A percentile compares a stretch with the other conserved stretches of the same genome.
Evolutionary conservation across 306 rosid species (phyloP).

Genomic region (Inga oerstediana): DNA sequence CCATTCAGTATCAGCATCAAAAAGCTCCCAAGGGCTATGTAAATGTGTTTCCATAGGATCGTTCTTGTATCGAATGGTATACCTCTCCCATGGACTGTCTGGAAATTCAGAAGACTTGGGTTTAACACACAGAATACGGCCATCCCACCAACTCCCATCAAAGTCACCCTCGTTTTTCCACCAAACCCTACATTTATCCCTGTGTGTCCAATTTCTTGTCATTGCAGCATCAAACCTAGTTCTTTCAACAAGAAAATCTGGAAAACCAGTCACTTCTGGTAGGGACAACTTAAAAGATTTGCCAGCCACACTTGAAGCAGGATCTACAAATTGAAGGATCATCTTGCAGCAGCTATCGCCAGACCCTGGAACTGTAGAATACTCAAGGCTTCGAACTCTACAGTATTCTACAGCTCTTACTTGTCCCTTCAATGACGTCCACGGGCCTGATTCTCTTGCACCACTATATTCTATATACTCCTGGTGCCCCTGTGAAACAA

Average conservation of each 20-base stretch:
- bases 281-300: conserved; percentile 79
- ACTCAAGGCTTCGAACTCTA: conserved; percentile 67
- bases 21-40: conserved; percentile 99
- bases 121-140: conserved; percentile 64
- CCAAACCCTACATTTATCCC: conserved; percentile 99
- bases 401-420: conserved; percentile 83
- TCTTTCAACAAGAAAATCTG: conserved; percentile 94
- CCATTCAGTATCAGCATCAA: conserved; percentile 70
- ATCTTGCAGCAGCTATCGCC: conserved; percentile 99
- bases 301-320: conserved; percentile 56
- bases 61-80: conserved; percentile 67
- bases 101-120: conserved; percentile 77
- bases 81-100: conserved; percentile 97
- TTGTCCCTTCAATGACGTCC: conserved; percentile 62
- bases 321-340: conserved; percentile 79
- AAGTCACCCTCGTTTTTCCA: conserved; percentile 84
- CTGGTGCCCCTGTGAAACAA: conserved; percentile 81
- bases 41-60: conserved; percentile 68
- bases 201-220: conserved; percentile 82
- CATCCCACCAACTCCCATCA: conserved; percentile 96
- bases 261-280: conserved; percentile 87
- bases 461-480: conserved; percentile 70
- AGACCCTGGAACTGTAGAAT: conserved; percentile 83
- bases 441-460: conserved; percentile 74
- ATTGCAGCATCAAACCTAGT: conserved; percentile 76